A percentile compares a stretch with the other conserved stretches of the same genome.
These are phyloP conservation scores for Zymoseptoria tritici DNA, from an alignment of 2,329 filamentous ascomycete species.

Conservation along the genomic window DNA sequence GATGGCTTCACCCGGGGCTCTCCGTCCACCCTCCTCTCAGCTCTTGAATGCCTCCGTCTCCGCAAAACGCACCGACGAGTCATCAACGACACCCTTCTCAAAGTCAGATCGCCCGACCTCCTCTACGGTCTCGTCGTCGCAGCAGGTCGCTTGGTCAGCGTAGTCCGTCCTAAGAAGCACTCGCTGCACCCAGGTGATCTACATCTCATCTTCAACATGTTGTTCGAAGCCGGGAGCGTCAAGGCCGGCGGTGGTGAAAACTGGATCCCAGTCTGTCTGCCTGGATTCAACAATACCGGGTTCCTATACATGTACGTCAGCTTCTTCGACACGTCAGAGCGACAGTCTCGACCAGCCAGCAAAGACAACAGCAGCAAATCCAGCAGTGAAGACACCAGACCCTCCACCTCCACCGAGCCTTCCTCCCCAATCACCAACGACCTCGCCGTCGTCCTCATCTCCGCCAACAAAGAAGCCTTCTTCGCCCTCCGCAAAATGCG, in stretches of 20 bases:
- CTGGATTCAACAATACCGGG: slow-evolving; percentile 92
- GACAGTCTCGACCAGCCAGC: background rate
- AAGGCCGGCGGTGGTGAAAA: slow-evolving; percentile 91
- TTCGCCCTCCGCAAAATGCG: slow-evolving; percentile 74
- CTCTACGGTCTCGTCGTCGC: slow-evolving; percentile 92
- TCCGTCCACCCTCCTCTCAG: slow-evolving; percentile 76
- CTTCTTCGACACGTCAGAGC: slow-evolving; percentile 63
- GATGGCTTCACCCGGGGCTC: slow-evolving; percentile 94
- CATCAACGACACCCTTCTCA: slow-evolving; percentile 83
- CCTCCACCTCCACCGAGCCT: slow-evolving; percentile 22
- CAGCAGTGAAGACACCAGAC: slow-evolving; percentile 17
- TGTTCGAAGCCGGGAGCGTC: slow-evolving; percentile 89
- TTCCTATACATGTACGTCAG: slow-evolving; percentile 99
- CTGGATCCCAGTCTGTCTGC: slow-evolving; percentile 93
- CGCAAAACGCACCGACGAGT: slow-evolving; percentile 77
- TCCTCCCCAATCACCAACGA: slow-evolving; percentile 40
- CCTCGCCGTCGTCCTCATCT: slow-evolving; percentile 88
- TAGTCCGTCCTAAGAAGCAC: slow-evolving; percentile 87
- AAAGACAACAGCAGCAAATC: slow-evolving; percentile 19
- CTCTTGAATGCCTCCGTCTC: slow-evolving; percentile 86
- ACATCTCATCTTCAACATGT: slow-evolving; percentile 97
- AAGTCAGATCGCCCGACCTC: slow-evolving; percentile 65
- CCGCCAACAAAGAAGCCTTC: slow-evolving; percentile 86
- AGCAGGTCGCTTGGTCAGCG: slow-evolving; percentile 85
- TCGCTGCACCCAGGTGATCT: slow-evolving; percentile 92